Percentiles rank a stretch among this genome's conserved stretches.
phyloP scores from a whole-genome alignment of 495 filamentous ascomycete species.

The Penicillium verhagenii region DNA sequence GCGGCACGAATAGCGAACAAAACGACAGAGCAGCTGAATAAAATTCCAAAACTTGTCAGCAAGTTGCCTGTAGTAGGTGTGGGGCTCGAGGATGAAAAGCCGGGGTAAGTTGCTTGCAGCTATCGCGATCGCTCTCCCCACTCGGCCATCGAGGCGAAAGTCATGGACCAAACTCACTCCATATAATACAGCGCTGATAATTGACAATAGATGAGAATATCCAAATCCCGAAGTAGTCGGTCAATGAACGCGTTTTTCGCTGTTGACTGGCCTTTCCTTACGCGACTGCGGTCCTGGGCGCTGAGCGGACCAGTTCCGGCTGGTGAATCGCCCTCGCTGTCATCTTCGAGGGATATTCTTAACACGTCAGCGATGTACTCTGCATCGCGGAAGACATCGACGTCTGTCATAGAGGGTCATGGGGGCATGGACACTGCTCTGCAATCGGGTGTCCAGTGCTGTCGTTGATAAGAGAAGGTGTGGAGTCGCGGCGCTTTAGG shows the following conservation, averaged over 20 bases:
- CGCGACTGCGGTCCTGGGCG: constrained; percentile 29
- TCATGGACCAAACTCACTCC: constrained; percentile 59
- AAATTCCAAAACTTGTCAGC: constrained; percentile 3
- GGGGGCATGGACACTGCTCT: constrained; percentile 33
- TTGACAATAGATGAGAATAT: constrained; percentile 79
- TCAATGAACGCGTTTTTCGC: constrained; percentile 61
- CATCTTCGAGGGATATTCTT: constrained; percentile 39
- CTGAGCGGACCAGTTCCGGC: constrained; percentile 5
- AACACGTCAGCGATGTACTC: constrained; percentile 53
- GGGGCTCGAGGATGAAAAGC: neutral
- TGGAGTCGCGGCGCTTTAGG: constrained; percentile 8
- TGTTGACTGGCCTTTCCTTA: constrained; percentile 39
- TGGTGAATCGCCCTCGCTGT: constrained; percentile 6
- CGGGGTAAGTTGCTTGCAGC: neutral
- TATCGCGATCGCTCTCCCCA: neutral
- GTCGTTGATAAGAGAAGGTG: constrained; percentile 14
- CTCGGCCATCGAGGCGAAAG: neutral
- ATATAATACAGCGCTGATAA: constrained; percentile 84
- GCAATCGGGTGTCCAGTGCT: constrained; percentile 14
- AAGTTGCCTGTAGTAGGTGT: neutral
- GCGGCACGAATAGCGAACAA: constrained; percentile 68
- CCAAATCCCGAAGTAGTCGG: constrained; percentile 67
- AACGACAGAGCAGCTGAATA: constrained; percentile 74
- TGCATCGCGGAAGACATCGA: constrained; percentile 51
- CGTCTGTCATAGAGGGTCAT: constrained; percentile 54